Evolutionary conservation across 2,329 filamentous ascomycete genomes (phyloP).

Genomic region (Bipolaris victoriae): DNA sequence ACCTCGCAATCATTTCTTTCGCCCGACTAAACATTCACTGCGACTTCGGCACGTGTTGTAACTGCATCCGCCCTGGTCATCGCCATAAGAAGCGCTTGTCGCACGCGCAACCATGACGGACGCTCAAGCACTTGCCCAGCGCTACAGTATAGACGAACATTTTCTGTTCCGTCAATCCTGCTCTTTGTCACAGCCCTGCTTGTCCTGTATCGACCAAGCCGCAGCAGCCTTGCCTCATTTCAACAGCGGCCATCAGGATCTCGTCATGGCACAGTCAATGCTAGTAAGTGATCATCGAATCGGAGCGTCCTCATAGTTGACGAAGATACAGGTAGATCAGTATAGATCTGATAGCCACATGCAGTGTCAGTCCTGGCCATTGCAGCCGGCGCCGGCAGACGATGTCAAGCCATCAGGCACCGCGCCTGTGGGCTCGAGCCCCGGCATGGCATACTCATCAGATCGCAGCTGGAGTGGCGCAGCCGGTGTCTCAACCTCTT

Average conservation of each 20-base stretch:
- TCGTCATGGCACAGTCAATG: constrained; percentile 24
- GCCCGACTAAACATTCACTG: constrained; percentile 16
- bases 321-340: constrained; percentile 14
- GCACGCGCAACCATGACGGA: constrained; percentile 21
- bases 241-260: not conserved
- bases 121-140: constrained; percentile 15
- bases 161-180: constrained; percentile 4
- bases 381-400: constrained; percentile 11
- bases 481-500: not conserved
- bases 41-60: constrained; percentile 14
- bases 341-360: constrained; percentile 11
- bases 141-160: constrained; percentile 6
- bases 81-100: constrained; percentile 13
- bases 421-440: not conserved
- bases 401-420: not conserved
- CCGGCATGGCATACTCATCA: not conserved
- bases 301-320: constrained; percentile 2
- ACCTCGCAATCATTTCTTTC: not conserved
- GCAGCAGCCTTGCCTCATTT: not conserved
- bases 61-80: constrained; percentile 7
- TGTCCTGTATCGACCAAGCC: constrained; percentile 5
- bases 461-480: constrained; percentile 6
- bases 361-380: constrained; percentile 14
- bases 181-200: constrained; percentile 8
- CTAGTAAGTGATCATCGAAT: constrained; percentile 18